A percentile compares a stretch with the other conserved stretches of the same genome.
These are phyloP conservation scores for Cytospora schulzeri DNA, from an alignment of 2,329 filamentous ascomycete genomes.

Conservation along the genomic window DNA sequence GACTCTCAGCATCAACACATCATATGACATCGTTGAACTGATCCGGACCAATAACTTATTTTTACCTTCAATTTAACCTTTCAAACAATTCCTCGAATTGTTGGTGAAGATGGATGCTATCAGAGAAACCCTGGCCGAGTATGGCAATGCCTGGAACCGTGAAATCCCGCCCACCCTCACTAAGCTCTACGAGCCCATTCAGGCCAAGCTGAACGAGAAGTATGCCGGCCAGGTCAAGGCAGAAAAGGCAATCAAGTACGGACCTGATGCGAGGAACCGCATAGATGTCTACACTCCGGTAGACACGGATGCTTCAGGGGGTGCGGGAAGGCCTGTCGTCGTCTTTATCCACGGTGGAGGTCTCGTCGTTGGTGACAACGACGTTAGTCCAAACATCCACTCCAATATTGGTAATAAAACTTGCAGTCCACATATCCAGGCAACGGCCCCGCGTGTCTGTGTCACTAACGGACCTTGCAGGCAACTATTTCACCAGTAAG, in stretches of 20 bases:
- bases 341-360: constrained; percentile 32
- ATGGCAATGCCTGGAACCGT: constrained; percentile 22
- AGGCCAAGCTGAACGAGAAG: constrained; percentile 16
- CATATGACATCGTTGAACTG: not conserved
- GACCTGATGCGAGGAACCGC: constrained; percentile 23
- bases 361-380: constrained; percentile 29
- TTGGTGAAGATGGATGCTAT: constrained; percentile 21
- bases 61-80: not conserved
- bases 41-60: not conserved
- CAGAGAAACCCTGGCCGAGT: constrained; percentile 20
- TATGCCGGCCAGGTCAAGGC: constrained; percentile 16
- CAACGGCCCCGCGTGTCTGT: no score
- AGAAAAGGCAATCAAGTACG: constrained; percentile 29
- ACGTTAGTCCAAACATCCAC: constrained; percentile 26
- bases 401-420: constrained; percentile 24
- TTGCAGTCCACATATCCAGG: not conserved
- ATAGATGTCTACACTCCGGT: constrained; percentile 27
- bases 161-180: constrained; percentile 10
- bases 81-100: not conserved
- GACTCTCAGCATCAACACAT: not conserved
- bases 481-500: constrained; percentile 33
- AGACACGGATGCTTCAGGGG: constrained; percentile 7
- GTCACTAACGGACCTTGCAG: constrained; percentile 19
- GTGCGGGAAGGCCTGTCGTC: constrained; percentile 23
- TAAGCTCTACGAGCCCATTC: constrained; percentile 22